These are phyloP conservation scores for Litchi chinensis DNA, from an alignment of 345 rosid species.

Conservation along the genomic window DNA sequence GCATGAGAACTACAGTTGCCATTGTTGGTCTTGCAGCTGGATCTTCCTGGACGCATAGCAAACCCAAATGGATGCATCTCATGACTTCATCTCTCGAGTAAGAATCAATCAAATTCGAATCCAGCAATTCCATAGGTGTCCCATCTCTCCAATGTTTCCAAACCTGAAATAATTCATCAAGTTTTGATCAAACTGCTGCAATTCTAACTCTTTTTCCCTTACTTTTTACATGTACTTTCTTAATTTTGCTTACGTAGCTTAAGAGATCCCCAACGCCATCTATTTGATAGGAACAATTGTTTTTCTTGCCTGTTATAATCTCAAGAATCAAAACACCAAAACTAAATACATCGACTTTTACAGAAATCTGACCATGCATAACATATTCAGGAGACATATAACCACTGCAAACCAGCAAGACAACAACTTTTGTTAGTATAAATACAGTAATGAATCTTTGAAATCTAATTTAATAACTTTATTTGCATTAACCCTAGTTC, in stretches of 20 bases:
- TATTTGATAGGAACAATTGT: background rate
- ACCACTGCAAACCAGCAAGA: too few relatives aligned
- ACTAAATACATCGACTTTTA: too few relatives aligned
- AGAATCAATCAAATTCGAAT: conserved; percentile 20
- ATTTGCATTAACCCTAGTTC: too few relatives aligned
- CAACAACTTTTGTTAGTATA: too few relatives aligned
- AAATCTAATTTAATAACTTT: too few relatives aligned
- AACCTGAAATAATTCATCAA: conserved; percentile 20
- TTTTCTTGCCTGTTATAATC: too few relatives aligned
- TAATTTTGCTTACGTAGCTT: background rate
- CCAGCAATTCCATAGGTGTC: conserved; percentile 18
- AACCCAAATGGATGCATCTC: conserved; percentile 37
- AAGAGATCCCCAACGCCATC: background rate
- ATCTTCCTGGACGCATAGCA: conserved; percentile 21
- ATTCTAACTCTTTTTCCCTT: too few relatives aligned
- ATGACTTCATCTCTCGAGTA: conserved; percentile 25
- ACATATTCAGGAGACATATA: too few relatives aligned
- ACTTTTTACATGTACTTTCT: background rate
- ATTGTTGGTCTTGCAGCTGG: background rate
- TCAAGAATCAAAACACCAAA: too few relatives aligned
- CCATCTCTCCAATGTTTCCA: conserved; percentile 38
- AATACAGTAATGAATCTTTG: too few relatives aligned
- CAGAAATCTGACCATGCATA: too few relatives aligned
- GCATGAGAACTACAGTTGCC: background rate
- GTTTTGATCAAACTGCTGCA: background rate